A percentile compares a stretch with the other conserved stretches of the same genome.
These are phyloP conservation scores for Solanum neorickii DNA, from an alignment of 257 asterid species.

Conservation along the genomic window DNA sequence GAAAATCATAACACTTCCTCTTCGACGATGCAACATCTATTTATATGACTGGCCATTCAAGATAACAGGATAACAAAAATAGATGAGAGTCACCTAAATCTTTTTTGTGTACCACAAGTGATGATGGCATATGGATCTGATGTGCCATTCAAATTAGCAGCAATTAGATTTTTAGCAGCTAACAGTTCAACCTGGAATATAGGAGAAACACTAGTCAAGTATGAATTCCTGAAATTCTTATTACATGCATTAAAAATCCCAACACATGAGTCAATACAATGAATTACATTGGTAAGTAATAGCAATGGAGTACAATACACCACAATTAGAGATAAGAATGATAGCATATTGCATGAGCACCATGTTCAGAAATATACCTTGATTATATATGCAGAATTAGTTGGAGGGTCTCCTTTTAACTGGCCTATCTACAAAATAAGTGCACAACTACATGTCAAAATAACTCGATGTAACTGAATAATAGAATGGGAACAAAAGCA, in stretches of 20 bases:
- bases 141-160: constrained; percentile 78
- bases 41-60: background rate
- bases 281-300: background rate
- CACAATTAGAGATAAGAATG: background rate
- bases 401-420: constrained; percentile 36
- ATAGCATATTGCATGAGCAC: background rate
- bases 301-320: background rate
- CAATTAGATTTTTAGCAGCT: constrained; percentile 88
- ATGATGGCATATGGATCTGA: constrained; percentile 92
- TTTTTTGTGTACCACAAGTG: constrained; percentile 72
- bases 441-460: constrained; percentile 76
- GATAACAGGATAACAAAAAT: background rate
- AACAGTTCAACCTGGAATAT: constrained; percentile 70
- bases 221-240: background rate
- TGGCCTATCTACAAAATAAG: constrained; percentile 70
- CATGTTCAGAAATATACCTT: constrained; percentile 42
- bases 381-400: constrained; percentile 47
- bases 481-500: background rate
- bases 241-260: background rate
- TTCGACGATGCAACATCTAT: background rate
- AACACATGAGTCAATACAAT: background rate
- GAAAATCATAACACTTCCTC: background rate
- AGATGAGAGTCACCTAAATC: constrained; percentile 49
- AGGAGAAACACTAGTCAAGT: background rate
- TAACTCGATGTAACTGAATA: constrained; percentile 27